Base-by-base conservation (phyloP, 352 stramenopile genomes). In the Globisporangium perplexum region DNA sequence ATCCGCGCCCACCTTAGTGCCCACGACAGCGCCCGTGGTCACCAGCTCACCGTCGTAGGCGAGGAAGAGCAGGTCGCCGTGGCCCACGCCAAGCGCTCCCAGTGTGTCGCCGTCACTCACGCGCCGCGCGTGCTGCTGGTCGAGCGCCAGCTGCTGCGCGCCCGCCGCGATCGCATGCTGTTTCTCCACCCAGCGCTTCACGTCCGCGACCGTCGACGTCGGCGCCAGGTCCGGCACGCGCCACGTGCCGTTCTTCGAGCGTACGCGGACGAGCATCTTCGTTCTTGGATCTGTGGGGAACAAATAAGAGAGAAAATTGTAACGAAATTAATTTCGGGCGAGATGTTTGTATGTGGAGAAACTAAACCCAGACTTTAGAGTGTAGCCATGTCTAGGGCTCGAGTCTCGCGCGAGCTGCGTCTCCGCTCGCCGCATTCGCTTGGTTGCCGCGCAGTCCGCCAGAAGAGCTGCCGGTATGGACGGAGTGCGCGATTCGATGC, bases 241-340 rank as follows among this genome's bases (percentile, higher is more conserved):
- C 87, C 87, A 96, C 47, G 74, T 96, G 52, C 87, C 87, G 62
- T 90, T 90, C 67, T 93, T 93, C 36, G 78, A 93, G 55, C 85
- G 83, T 65, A 96, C 74, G 28, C 87, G 87, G 23, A 95, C 53
- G 48, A 95, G 62, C 80, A 93, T 93, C 48, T 17, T 24, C 5
- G 30, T 35, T 14, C 24, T 44, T 44, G 38, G 38, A 44, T 44
- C 38, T n/a, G 18, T 14, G 6, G 10, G 30, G 26, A 5, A 30
- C 26, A 30, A 30, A 30, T n/a, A n/a, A n/a, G n/a, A n/a, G n/a
- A n/a, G n/a, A n/a, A n/a, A n/a, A n/a, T n/a, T n/a, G n/a, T n/a
- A 5, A 30, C 26, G 26, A 30, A 30, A 30, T 2, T 30, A 30
- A 5, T 30, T 30, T 30, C 3, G 5, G 26, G 2, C 26, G 2